Evolutionary conservation across 441 rosid species (phyloP).

Genomic region (Erysimum cheiri): DNA sequence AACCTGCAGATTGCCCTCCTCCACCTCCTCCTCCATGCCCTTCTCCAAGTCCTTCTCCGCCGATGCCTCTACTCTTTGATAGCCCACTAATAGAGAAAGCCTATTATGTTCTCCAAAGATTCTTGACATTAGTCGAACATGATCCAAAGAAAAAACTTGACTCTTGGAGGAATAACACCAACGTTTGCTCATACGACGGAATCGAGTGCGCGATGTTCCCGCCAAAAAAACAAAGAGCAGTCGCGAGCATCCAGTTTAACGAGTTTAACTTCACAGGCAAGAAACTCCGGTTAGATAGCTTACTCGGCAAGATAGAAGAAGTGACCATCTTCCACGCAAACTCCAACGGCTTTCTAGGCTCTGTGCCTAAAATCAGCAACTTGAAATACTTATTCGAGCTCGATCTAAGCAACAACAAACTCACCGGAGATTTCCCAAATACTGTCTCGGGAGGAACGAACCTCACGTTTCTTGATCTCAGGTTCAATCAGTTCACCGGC

Average conservation of each 20-base stretch:
- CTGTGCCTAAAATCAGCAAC: conserved; percentile 60
- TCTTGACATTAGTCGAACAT: conserved; percentile 52
- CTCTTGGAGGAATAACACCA: conserved; percentile 52
- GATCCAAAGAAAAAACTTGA: conserved; percentile 61
- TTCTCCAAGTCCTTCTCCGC: conserved; percentile 16
- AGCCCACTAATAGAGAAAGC: conserved; percentile 55
- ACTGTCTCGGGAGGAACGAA: conserved; percentile 59
- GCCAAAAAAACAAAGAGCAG: conserved; percentile 38
- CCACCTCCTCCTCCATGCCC: conserved; percentile 30
- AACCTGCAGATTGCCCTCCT: conserved; percentile 35
- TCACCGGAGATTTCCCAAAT: conserved; percentile 74
- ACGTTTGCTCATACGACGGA: conserved; percentile 71
- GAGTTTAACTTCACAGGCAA: conserved; percentile 58
- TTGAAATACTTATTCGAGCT: conserved; percentile 77
- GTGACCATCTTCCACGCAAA: conserved; percentile 85
- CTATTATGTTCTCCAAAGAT: conserved; percentile 61
- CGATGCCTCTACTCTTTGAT: conserved; percentile 36
- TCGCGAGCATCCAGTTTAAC: conserved; percentile 66
- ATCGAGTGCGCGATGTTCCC: conserved; percentile 65
- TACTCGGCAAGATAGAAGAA: conserved; percentile 68
- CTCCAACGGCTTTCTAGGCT: conserved; percentile 70
- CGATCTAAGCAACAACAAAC: conserved; percentile 80
- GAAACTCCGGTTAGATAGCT: conserved; percentile 57
- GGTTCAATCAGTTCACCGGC: conserved; percentile 75
- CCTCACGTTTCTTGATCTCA: conserved; percentile 70